Percentiles rank a stretch among this genome's conserved stretches.
Conservation (phyloP, 2,329 filamentous ascomycete genomes). For the Alternaria brassicae region DNA sequence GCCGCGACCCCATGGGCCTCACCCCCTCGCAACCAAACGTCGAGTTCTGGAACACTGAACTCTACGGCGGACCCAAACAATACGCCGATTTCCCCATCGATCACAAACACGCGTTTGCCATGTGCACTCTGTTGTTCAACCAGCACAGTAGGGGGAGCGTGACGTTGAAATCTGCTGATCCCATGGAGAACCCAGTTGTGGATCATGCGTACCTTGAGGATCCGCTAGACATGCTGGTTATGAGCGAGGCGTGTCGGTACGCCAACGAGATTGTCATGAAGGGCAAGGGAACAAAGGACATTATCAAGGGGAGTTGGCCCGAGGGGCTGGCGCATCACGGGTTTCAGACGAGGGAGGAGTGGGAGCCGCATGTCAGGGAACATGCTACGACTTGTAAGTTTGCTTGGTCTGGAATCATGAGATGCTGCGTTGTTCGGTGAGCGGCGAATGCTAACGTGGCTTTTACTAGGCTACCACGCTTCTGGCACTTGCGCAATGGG, state of each 20-base stretch:
- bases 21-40: constrained; percentile 64
- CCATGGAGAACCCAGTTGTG: constrained; percentile 62
- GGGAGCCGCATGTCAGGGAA: constrained; percentile 64
- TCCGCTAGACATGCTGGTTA: constrained; percentile 64
- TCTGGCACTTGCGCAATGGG: constrained; percentile 67
- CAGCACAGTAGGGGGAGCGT: constrained; percentile 65
- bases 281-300: constrained; percentile 64
- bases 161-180: constrained; percentile 57
- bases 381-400: constrained; percentile 66
- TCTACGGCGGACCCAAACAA: constrained; percentile 67
- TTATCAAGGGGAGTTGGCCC: constrained; percentile 69
- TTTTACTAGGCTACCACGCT: constrained; percentile 55
- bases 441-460: neutral
- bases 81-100: constrained; percentile 62
- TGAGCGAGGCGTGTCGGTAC: constrained; percentile 65
- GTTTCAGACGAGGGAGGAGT: constrained; percentile 63
- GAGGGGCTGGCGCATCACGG: constrained; percentile 59
- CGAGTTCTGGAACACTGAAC: constrained; percentile 69
- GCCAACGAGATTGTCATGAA: constrained; percentile 67
- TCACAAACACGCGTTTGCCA: constrained; percentile 63
- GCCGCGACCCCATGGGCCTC: constrained; percentile 69
- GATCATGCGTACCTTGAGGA: constrained; percentile 67
- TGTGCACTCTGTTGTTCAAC: constrained; percentile 65
- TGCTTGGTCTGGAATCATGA: neutral
- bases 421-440: too few relatives aligned